Evolutionary conservation across 768 basidiomycete species (phyloP), one percentile per base, ranked within the genome.

Genomic region (Russula sp.): DNA sequence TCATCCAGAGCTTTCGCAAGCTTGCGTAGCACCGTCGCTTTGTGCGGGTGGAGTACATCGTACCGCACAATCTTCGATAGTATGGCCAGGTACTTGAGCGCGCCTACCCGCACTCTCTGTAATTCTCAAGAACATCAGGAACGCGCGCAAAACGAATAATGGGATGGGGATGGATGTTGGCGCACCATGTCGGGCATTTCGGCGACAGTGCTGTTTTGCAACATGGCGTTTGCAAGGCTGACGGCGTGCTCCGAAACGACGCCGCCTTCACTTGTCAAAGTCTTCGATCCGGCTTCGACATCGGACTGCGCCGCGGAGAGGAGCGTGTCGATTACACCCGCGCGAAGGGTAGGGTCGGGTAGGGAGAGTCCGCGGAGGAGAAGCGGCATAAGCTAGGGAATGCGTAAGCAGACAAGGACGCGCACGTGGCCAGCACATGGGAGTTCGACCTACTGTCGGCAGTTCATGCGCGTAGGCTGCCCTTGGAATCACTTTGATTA

Each of bases 331-430:
- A 98, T 88, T 52, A 94, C 86, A 73, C 88, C 86, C 16, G 81
- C 79, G 25, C 92, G 85, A 62, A 95, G 83, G 32, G 82, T 79
- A 9, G 81, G 73, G 70, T 93, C 86, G 4, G 86, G 83, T 5
- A 97, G 75, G 45, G 90, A 85, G 18, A 98, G 81, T 4, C 92
- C 88, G 16, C 89, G 88, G 46, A 99, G 75, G 5, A 99, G 78
- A 14, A 98, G 79, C 0, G 97, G 94, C 66, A 98, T 82, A 13
- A 98, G 81, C 95, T 98, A 67, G n/a, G 29, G 22, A 5, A 36
- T 52, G 18, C 49, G 49, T 49, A 20, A 58, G 8, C 29, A 48
- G 32, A 53, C 35, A 46, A 7, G 34, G 13, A 8, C 14, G 7
- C 13, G 25, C 1, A 16, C 20, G 36, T 16, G 18, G 20, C 7